Evolutionary conservation across 2,329 filamentous ascomycete species (phyloP), one percentile per base, ranked within the genome.

Genomic region (Colletotrichum falcatum): DNA sequence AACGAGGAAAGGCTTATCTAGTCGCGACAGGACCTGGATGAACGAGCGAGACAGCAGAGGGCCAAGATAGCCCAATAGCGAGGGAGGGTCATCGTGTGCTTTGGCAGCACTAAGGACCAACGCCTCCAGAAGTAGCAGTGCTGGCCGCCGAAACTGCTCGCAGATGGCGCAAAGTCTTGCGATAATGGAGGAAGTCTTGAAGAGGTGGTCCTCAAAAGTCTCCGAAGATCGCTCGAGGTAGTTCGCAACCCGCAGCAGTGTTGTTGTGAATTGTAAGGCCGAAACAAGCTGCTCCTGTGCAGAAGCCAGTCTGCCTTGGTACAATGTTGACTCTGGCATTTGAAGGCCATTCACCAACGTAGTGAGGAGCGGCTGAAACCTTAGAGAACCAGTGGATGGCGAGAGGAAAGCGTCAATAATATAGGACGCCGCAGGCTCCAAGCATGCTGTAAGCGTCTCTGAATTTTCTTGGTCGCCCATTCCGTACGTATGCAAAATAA

Each of bases 21-120:
- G 85, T 70, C 90, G 88, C 5, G 93, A 91, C 8, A 98, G 83
- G 7, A 96, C 85, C 71, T 92, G 89, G 30, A 99, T 84, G 77
- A 99, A 97, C 48, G 92, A 91, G 75, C 93, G 94, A 14, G 95
- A 93, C 11, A 94, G 91, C 65, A 94, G 90, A 12, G 94, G 88
- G 1, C 94, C 94, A 8, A 99, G 85, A 77, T 97, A 94, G 39
- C 95, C 95, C 28, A 99, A 88, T n/a, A 99, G 86, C 8, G 95
- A 98, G n/a, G 94, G 93, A 1, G 95, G 94, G 74, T 98, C 94
- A n/a, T 86, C 86, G 37, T 87, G 82, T 20, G 86, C 83, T 71
- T 89, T 89, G 30, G 91, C 89, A 30, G 92, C 91, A 73, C 88
- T 91, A 53, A 90, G 85, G 35, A 97, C 90, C 23, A 97, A 82